phyloP scores from a whole-genome alignment of 2,329 filamentous ascomycete genomes.

The Akanthomyces uredinophilus region DNA sequence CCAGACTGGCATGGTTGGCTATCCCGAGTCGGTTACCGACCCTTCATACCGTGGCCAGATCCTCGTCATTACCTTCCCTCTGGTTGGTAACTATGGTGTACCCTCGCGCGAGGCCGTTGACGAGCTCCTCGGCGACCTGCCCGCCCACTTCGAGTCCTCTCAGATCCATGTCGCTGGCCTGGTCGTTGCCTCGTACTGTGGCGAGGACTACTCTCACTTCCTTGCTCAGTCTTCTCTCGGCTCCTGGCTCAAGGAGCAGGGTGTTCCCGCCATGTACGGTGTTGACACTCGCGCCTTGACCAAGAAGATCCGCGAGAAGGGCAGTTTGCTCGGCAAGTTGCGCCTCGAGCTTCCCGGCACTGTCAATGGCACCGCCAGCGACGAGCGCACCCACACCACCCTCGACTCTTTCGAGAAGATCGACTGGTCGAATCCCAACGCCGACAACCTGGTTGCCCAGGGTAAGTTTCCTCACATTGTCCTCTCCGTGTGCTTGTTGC shows the following conservation, averaged over 20 bases:
- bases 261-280: constrained; percentile 87
- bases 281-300: constrained; percentile 92
- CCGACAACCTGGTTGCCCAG: constrained; percentile 87
- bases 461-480: constrained; percentile 55
- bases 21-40: constrained; percentile 88
- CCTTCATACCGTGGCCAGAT: constrained; percentile 90
- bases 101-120: constrained; percentile 82
- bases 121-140: constrained; percentile 76
- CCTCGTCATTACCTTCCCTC: constrained; percentile 89
- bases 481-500: constrained; percentile 11
- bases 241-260: constrained; percentile 93
- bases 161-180: constrained; percentile 93
- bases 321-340: constrained; percentile 93
- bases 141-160: constrained; percentile 86
- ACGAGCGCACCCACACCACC: constrained; percentile 22
- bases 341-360: constrained; percentile 57
- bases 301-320: constrained; percentile 88
- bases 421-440: constrained; percentile 89
- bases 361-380: constrained; percentile 34
- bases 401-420: constrained; percentile 64
- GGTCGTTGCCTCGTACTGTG: constrained; percentile 84
- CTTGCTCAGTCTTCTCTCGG: constrained; percentile 86
- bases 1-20: constrained; percentile 99
- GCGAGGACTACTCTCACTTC: constrained; percentile 93
- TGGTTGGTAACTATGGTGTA: constrained; percentile 96